Percentiles rank a stretch among this genome's conserved stretches.
phyloP scores from a whole-genome alignment of 2,329 filamentous ascomycete species.

The Hymenoscyphus scutula region DNA sequence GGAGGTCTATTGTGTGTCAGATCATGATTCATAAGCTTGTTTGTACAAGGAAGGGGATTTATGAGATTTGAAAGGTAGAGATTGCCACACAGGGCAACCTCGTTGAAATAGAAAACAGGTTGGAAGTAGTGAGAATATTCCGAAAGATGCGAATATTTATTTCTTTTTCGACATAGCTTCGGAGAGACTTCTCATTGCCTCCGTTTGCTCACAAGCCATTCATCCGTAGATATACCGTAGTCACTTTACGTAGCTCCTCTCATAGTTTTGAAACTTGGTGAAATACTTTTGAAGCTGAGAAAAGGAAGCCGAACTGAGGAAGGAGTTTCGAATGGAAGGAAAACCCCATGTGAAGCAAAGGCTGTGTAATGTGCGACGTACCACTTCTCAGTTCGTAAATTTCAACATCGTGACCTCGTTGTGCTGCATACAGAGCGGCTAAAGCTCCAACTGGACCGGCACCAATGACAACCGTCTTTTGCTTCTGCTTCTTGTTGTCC shows the following conservation, averaged over 20 bases:
- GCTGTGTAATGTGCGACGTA: slow-evolving; percentile 42
- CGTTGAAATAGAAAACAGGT: too few species aligned
- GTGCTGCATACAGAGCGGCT: slow-evolving; percentile 87
- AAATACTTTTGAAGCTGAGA: neutral
- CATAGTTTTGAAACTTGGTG: neutral
- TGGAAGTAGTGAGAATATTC: too few species aligned
- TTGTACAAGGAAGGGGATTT: slow-evolving; percentile 20
- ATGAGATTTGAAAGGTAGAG: neutral
- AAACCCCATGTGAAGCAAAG: neutral
- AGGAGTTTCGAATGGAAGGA: too few species aligned
- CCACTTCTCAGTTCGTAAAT: slow-evolving; percentile 91
- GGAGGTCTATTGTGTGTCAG: slow-evolving; percentile 62
- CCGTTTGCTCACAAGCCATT: neutral
- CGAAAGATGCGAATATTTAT: neutral
- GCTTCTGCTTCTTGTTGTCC: slow-evolving; percentile 25
- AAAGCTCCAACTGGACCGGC: slow-evolving; percentile 92
- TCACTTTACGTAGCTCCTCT: slow-evolving; percentile 1
- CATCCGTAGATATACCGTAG: neutral
- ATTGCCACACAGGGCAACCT: too few species aligned
- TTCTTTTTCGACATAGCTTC: too few species aligned
- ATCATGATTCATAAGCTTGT: slow-evolving; percentile 11
- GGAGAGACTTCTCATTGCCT: neutral
- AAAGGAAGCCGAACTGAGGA: too few species aligned
- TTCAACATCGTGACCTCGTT: slow-evolving; percentile 84
- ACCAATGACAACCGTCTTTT: slow-evolving; percentile 72